Conservation (phyloP, 1,284 basidiomycete species). For the Kalmanozyma brasiliensis region DNA sequence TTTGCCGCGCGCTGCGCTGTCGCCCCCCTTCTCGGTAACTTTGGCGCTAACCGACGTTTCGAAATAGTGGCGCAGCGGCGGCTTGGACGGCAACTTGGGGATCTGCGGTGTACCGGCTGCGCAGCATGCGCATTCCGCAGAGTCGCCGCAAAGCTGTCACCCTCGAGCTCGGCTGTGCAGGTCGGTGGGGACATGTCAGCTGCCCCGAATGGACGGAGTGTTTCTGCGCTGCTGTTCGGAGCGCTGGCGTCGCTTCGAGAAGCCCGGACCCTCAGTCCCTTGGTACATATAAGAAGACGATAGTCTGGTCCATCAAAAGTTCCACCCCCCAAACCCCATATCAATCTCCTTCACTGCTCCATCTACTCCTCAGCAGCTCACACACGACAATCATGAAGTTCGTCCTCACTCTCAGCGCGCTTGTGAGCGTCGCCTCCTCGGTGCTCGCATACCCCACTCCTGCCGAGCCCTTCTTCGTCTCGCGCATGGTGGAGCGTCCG, state of each 20-base stretch:
- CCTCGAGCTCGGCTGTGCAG: too few relatives aligned
- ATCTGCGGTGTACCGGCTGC: too few relatives aligned
- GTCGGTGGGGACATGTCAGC: too few relatives aligned
- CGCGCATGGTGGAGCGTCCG: conserved; percentile 24
- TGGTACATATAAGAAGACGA: neutral
- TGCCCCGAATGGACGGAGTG: too few relatives aligned
- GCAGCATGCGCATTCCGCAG: too few relatives aligned
- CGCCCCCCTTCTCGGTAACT: conserved; percentile 1
- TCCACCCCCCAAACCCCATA: neutral
- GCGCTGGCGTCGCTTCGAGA: too few relatives aligned
- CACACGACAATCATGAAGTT: conserved; percentile 20
- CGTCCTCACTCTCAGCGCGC: conserved; percentile 8
- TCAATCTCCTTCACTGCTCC: neutral
- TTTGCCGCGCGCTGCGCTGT: conserved; percentile 29
- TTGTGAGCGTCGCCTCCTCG: conserved; percentile 13
- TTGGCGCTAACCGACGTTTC: conserved; percentile 27
- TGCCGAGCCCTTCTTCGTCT: conserved; percentile 23
- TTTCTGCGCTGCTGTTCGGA: too few relatives aligned
- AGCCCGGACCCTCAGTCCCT: conserved; percentile 1
- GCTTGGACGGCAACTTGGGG: conserved; percentile 1
- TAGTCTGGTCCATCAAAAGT: neutral
- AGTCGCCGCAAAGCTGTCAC: too few relatives aligned
- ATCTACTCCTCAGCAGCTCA: neutral
- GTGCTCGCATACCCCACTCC: conserved; percentile 16
- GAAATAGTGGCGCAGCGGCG: conserved; percentile 2